Evolutionary conservation across 1,139 yeast species (phyloP).

Genomic region (Suhomyces atakaporum): DNA sequence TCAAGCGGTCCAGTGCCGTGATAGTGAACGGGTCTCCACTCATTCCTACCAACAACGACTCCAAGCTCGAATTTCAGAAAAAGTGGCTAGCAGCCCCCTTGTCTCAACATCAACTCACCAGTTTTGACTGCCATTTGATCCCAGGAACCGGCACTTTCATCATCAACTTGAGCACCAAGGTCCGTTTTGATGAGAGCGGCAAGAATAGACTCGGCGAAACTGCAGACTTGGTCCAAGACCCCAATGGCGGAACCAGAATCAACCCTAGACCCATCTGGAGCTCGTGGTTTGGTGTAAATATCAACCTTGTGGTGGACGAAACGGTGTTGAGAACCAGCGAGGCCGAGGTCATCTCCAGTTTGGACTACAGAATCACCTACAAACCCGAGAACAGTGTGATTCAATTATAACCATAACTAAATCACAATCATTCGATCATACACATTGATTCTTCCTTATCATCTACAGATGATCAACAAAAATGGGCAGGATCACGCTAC

Average conservation of each 20-base stretch:
- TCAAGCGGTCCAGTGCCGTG: constrained; percentile 50
- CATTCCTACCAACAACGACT: constrained; percentile 39
- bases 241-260: constrained; percentile 15
- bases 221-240: constrained; percentile 42
- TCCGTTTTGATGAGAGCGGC: constrained; percentile 75
- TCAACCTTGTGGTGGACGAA: constrained; percentile 62
- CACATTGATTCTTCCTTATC: no score
- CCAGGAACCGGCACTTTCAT: constrained; percentile 65
- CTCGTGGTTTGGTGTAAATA: constrained; percentile 66
- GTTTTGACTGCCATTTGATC: constrained; percentile 67
- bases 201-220: constrained; percentile 62
- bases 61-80: constrained; percentile 61
- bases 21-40: constrained; percentile 69
- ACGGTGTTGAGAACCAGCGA: constrained; percentile 43
- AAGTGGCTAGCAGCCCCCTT: constrained; percentile 64
- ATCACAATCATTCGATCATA: not conserved
- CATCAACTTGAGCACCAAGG: constrained; percentile 61
- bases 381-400: constrained; percentile 60
- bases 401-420: constrained; percentile 23
- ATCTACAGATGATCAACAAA: no score
- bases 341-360: constrained; percentile 51
- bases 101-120: constrained; percentile 62
- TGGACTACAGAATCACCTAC: constrained; percentile 67
- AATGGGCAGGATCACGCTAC: no score
- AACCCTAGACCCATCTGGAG: constrained; percentile 53